phyloP scores from a whole-genome alignment of 805 yeast genomes.

The Priceomyces medius region DNA sequence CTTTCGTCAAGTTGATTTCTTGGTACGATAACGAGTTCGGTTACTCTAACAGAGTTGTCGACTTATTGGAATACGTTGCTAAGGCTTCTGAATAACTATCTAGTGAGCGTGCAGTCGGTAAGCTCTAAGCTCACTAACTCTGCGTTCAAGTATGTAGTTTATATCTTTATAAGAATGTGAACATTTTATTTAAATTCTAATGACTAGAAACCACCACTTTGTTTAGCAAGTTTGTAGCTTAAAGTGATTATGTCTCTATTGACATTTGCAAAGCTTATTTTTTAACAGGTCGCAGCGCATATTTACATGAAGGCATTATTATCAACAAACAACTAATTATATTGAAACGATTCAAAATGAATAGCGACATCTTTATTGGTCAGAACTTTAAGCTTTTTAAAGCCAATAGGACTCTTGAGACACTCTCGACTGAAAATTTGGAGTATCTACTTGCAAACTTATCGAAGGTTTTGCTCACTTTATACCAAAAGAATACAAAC shows the following conservation, averaged over 20 bases:
- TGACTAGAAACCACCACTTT: too few species aligned
- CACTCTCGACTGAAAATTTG: slow-evolving; percentile 8
- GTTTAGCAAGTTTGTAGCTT: too few species aligned
- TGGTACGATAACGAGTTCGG: slow-evolving; percentile 98
- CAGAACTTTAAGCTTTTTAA: slow-evolving; percentile 19
- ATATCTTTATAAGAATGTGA: too few species aligned
- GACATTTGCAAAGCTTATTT: too few species aligned
- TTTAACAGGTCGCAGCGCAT: too few species aligned
- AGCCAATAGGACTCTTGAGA: slow-evolving; percentile 11
- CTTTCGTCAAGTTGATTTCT: slow-evolving; percentile 85
- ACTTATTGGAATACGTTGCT: slow-evolving; percentile 80
- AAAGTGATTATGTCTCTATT: too few species aligned
- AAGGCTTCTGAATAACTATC: slow-evolving; percentile 32
- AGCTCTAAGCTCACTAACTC: slow-evolving; percentile 1
- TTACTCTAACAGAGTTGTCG: slow-evolving; percentile 95
- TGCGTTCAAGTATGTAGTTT: slow-evolving; percentile 1
- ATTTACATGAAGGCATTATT: too few species aligned
- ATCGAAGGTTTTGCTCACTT: slow-evolving; percentile 12
- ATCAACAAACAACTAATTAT: neutral
- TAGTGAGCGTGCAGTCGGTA: slow-evolving; percentile 3
- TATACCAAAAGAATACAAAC: slow-evolving; percentile 6
- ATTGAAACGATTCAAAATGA: neutral
- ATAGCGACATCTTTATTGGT: slow-evolving; percentile 11
- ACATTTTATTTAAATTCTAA: too few species aligned
- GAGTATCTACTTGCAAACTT: slow-evolving; percentile 9